Evolutionary conservation across 441 rosid species (phyloP).

Genomic region (Gossypium gossypioides): DNA sequence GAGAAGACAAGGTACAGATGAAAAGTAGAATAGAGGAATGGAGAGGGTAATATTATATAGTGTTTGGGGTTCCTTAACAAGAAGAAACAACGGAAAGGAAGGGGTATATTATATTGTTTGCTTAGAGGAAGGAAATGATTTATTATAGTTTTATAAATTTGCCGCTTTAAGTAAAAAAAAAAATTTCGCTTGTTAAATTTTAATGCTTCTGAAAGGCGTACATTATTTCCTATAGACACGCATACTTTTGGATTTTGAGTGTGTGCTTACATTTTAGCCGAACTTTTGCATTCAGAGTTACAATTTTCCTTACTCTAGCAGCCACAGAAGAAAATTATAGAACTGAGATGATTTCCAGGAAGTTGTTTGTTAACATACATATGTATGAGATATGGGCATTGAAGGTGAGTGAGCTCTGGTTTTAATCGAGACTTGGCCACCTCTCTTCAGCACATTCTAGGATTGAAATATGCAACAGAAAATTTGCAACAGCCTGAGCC

Average conservation of each 20-base stretch:
- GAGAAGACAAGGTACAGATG: background rate
- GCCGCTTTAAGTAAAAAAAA: background rate
- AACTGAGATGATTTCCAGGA: background rate
- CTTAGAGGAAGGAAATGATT: background rate
- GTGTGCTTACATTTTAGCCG: background rate
- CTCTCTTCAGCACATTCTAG: background rate
- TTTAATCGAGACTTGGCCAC: background rate
- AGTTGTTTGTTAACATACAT: background rate
- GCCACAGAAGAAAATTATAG: background rate
- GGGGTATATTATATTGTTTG: background rate
- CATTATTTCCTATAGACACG: background rate
- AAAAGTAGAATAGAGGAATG: background rate
- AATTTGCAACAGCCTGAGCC: background rate
- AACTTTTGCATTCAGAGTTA: background rate
- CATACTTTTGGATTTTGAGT: background rate
- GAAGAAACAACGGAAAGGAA: background rate
- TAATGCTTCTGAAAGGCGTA: background rate
- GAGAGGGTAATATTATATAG: background rate
- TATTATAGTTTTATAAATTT: background rate
- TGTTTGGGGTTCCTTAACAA: background rate
- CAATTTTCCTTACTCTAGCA: background rate
- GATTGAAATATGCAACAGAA: background rate
- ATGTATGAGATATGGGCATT: background rate
- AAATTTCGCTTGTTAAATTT: background rate
- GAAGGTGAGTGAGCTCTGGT: background rate